phyloP scores from a whole-genome alignment of 2,329 filamentous ascomycete species.

The Coniochaeta sp. region DNA sequence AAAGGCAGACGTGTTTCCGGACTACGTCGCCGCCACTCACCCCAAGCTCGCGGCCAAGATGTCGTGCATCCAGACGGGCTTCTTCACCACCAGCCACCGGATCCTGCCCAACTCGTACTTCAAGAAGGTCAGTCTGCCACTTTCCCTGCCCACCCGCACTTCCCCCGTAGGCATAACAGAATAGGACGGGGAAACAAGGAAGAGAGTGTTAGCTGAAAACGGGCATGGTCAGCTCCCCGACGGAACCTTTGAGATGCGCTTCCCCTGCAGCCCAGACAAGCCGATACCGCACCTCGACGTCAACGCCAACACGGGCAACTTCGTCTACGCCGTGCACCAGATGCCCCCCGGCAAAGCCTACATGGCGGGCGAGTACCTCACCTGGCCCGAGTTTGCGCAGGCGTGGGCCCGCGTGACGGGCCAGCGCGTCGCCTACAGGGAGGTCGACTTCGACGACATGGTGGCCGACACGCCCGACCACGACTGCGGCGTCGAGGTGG shows the following conservation, averaged over 20 bases:
- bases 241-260: slow-evolving; percentile 37
- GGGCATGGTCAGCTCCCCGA: slow-evolving; percentile 24
- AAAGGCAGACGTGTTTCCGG: slow-evolving; percentile 43
- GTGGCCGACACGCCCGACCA: slow-evolving; percentile 24
- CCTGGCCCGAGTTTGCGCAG: slow-evolving; percentile 36
- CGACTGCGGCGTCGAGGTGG: slow-evolving; percentile 34
- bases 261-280: slow-evolving; percentile 31
- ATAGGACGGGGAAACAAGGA: not conserved
- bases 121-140: slow-evolving; percentile 31
- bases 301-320: slow-evolving; percentile 36
- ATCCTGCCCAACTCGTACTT: slow-evolving; percentile 39
- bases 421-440: slow-evolving; percentile 25
- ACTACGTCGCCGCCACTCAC: slow-evolving; percentile 33
- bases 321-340: slow-evolving; percentile 39
- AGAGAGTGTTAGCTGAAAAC: not conserved
- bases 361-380: slow-evolving; percentile 39
- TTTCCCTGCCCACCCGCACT: not conserved
- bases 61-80: slow-evolving; percentile 43
- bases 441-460: slow-evolving; percentile 32
- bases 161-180: not conserved
- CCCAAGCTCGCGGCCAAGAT: slow-evolving; percentile 38
- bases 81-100: slow-evolving; percentile 38
- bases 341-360: slow-evolving; percentile 40
- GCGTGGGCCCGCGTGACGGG: slow-evolving; percentile 31
- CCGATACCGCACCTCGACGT: slow-evolving; percentile 36